Evolutionary conservation across 2,329 filamentous ascomycete genomes (phyloP).

Genomic region (Fusarium coffeatum): DNA sequence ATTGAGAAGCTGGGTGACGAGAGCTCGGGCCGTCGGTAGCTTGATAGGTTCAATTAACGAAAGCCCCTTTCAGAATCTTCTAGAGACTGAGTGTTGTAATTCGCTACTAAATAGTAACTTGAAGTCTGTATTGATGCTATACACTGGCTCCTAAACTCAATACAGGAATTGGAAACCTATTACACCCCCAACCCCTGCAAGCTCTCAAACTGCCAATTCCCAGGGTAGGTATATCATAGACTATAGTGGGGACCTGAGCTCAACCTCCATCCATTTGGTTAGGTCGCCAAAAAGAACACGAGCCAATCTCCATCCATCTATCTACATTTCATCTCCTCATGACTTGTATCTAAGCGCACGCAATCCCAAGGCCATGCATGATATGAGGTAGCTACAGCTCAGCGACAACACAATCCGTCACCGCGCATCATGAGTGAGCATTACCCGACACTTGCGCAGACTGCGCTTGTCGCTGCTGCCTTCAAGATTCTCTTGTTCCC

Average conservation of each 20-base stretch:
- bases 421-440: conserved; percentile 74
- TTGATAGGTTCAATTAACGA: background rate
- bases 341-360: conserved; percentile 22
- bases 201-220: conserved; percentile 8
- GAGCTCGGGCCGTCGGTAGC: conserved; percentile 35
- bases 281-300: conserved; percentile 29
- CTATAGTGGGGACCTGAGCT: conserved; percentile 24
- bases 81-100: background rate
- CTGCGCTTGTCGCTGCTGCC: conserved; percentile 84
- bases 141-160: background rate
- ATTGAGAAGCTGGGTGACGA: conserved; percentile 10
- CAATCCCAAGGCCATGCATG: conserved; percentile 43
- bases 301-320: conserved; percentile 33
- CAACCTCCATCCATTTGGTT: conserved; percentile 4
- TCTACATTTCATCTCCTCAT: conserved; percentile 26
- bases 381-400: conserved; percentile 30
- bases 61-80: conserved; percentile 15
- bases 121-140: background rate
- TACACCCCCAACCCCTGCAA: background rate
- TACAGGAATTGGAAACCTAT: background rate
- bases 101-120: background rate
- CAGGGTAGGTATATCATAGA: conserved; percentile 3
- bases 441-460: conserved; percentile 90
- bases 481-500: conserved; percentile 94
- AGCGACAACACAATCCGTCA: conserved; percentile 23